Conservation (phyloP, 495 filamentous ascomycete species). For the Penicillium nucicola region DNA sequence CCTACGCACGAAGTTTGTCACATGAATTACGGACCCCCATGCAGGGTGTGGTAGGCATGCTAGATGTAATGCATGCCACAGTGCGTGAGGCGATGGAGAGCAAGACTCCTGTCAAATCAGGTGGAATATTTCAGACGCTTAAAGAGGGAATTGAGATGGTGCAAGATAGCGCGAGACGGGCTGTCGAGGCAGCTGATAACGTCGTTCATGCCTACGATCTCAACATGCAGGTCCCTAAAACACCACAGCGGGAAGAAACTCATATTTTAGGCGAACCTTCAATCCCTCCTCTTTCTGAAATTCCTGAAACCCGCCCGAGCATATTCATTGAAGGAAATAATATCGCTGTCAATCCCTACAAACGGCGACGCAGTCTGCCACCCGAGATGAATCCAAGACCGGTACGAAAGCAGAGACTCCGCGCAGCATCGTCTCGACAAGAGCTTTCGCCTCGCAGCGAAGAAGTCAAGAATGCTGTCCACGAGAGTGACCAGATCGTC, state of each 20-base stretch:
- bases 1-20: constrained; percentile 74
- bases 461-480: constrained; percentile 47
- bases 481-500: constrained; percentile 47
- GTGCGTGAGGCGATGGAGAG: constrained; percentile 66
- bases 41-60: constrained; percentile 83
- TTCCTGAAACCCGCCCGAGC: constrained; percentile 32
- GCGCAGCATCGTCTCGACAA: constrained; percentile 32
- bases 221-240: constrained; percentile 77
- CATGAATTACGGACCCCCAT: constrained; percentile 81
- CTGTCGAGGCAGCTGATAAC: constrained; percentile 80
- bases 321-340: constrained; percentile 45
- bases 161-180: constrained; percentile 76
- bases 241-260: constrained; percentile 39
- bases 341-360: constrained; percentile 46
- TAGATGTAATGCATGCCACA: constrained; percentile 81
- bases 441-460: constrained; percentile 49
- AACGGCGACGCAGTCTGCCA: constrained; percentile 47
- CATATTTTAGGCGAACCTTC: constrained; percentile 26
- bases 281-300: constrained; percentile 8
- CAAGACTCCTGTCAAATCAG: constrained; percentile 47
- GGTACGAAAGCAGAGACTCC: constrained; percentile 37
- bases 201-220: constrained; percentile 86
- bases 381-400: constrained; percentile 29
- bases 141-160: constrained; percentile 75
- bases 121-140: constrained; percentile 58